Conservation (phyloP, 768 basidiomycete genomes). For the Phanerochaete carnosa region DNA sequence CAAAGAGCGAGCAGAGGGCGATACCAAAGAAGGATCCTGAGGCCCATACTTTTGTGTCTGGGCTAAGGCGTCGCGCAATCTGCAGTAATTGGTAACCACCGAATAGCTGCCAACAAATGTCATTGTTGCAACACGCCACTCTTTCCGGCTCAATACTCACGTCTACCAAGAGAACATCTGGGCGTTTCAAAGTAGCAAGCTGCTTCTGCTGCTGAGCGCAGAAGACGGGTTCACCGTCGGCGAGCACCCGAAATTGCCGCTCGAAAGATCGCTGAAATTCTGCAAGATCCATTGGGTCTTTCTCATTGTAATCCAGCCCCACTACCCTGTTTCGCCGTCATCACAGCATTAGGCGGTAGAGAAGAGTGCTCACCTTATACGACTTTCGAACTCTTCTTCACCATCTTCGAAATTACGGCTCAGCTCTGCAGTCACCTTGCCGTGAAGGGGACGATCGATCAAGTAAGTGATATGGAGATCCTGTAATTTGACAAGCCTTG, state of each 20-base stretch:
- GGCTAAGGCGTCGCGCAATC: background rate
- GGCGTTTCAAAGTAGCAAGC: background rate
- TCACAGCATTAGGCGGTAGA: too few species aligned
- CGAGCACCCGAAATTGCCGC: background rate
- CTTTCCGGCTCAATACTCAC: background rate
- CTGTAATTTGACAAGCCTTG: background rate
- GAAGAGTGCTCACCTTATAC: background rate
- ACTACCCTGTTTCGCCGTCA: background rate
- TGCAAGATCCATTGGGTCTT: background rate
- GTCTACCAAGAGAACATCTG: background rate
- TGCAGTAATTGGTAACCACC: background rate
- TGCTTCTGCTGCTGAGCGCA: background rate
- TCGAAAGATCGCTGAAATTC: background rate
- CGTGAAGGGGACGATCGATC: background rate
- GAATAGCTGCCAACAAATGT: background rate
- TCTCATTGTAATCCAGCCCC: background rate
- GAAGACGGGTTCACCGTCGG: background rate
- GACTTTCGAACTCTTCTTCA: background rate
- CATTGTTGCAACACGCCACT: too few species aligned
- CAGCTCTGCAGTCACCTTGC: background rate
- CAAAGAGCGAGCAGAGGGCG: too few species aligned
- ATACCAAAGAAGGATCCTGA: background rate
- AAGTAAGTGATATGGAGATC: background rate
- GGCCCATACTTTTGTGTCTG: background rate
- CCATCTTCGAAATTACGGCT: background rate